phyloP scores from a whole-genome alignment of 2,329 filamentous ascomycete species.

The Diaporthe ilicicola region DNA sequence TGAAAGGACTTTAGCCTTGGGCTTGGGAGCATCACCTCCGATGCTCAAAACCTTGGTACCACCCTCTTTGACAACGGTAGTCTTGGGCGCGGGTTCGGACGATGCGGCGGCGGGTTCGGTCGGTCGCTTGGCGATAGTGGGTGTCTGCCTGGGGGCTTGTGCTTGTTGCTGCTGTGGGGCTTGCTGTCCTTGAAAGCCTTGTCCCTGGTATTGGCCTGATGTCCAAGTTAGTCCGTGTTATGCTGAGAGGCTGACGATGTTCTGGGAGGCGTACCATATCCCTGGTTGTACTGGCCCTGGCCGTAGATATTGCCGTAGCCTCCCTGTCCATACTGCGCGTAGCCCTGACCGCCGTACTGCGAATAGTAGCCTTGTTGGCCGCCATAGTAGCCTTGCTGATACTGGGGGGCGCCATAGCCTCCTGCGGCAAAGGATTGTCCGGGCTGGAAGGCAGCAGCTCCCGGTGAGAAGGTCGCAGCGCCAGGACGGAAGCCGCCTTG shows the following conservation, averaged over 20 bases:
- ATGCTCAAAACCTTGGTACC: conserved; percentile 72
- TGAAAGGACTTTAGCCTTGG: conserved; percentile 70
- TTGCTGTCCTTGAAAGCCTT: conserved; percentile 53
- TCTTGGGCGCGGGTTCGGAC: conserved; percentile 56
- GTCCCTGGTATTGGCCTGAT: conserved; percentile 58
- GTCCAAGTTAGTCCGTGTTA: conserved; percentile 5
- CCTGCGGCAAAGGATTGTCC: conserved; percentile 72
- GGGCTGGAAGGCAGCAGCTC: conserved; percentile 75
- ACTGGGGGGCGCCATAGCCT: conserved; percentile 63
- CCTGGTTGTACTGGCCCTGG: conserved; percentile 54
- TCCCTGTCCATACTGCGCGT: conserved; percentile 53
- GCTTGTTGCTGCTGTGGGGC: conserved; percentile 51
- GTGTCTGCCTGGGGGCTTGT: conserved; percentile 56
- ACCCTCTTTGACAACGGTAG: conserved; percentile 61
- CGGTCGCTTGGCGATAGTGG: conserved; percentile 71
- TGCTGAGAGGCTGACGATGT: background rate
- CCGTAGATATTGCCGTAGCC: conserved; percentile 49
- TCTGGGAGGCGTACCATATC: conserved; percentile 51
- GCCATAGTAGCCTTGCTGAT: conserved; percentile 60
- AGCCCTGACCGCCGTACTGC: conserved; percentile 60
- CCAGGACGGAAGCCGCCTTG: conserved; percentile 70
- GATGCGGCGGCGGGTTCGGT: conserved; percentile 56
- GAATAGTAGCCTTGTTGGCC: conserved; percentile 58
- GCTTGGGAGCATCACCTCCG: conserved; percentile 60
- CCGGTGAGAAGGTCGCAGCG: conserved; percentile 76